Conservation (phyloP, 768 basidiomycete genomes). For the Pluteus cervinus region DNA sequence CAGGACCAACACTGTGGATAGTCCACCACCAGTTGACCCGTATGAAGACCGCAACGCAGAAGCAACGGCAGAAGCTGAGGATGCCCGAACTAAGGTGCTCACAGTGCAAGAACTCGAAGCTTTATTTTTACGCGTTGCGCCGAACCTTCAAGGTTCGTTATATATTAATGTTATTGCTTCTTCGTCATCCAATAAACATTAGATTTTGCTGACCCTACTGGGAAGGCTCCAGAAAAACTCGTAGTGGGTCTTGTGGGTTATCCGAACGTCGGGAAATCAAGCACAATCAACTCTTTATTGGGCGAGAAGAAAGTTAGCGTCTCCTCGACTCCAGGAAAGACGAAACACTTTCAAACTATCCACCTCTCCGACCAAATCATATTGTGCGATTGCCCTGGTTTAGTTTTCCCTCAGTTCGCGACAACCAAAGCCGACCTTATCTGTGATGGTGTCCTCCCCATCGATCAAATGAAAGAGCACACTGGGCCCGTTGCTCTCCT, state of each 20-base stretch:
- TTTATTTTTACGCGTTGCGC: conserved; percentile 67
- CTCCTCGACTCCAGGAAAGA: conserved; percentile 96
- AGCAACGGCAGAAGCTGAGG: conserved; percentile 45
- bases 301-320: conserved; percentile 98
- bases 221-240: conserved; percentile 56
- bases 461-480: conserved; percentile 94
- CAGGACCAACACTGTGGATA: conserved; percentile 22
- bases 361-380: conserved; percentile 82
- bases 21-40: conserved; percentile 29
- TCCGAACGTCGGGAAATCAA: conserved; percentile 98
- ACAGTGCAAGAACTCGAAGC: conserved; percentile 86
- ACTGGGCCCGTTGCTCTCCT: conserved; percentile 80
- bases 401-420: conserved; percentile 98
- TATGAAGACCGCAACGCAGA: conserved; percentile 43
- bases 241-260: conserved; percentile 93
- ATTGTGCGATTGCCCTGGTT: conserved; percentile 95
- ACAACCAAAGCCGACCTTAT: conserved; percentile 94
- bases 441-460: conserved; percentile 94
- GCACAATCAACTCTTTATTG: conserved; percentile 92
- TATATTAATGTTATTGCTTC: not conserved
- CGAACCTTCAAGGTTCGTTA: conserved; percentile 56
- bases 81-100: conserved; percentile 70
- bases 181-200: not conserved
- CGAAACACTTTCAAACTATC: conserved; percentile 99
- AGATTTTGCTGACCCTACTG: conserved; percentile 58